Evolutionary conservation across 2,329 filamentous ascomycete genomes (phyloP), one percentile per base, ranked within the genome.

Genomic region (Pseudocercospora cruenta): DNA sequence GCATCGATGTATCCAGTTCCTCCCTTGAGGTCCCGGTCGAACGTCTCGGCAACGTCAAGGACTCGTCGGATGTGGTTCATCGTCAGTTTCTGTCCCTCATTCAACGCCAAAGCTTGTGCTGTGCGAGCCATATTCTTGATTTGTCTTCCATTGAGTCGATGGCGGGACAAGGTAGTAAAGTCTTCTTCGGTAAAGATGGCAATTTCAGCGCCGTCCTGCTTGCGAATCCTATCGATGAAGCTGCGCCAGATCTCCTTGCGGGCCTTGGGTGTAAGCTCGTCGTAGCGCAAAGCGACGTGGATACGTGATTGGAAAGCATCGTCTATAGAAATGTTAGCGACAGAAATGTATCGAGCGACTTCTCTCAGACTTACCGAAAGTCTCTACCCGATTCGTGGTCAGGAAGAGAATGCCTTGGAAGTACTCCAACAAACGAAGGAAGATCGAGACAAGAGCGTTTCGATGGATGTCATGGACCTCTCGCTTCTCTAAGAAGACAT

Each of bases 321-420:
- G 72, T 97, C 93, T 43, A 43, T n/a, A 43, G 8, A 14, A 1
- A 19, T 16, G 39, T 43, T 43, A 43, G 39, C 39, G 6, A 6
- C 7, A 8, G 16, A 8, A 6, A 43, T 7, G 4, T 19, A 19
- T 43, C 14, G 2, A 10, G 8, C 16, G 10, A 39, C 16, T 8
- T 43, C 39, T n/a, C 16, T n/a, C 14, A 2, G 16, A 43, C 39
- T 43, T 19, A 43, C 39, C 39, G 73, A 97, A 96, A 0, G 91
- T 94, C 81, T 91, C 87, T 0, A 96, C 92, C 1, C 93, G 88
- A 76, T 96, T 96, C 2, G 93, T 96, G 0, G 93, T 97, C 26
- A 97, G 80, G 81, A 97, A 96, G 4, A 96, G 78, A 61, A 96
- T 96, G 2, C 93, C 93, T 75, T 96, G 91, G 80, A 96, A 96